Evolutionary conservation across 179 eudicot genomes (phyloP).

Genomic region (Silene noctiflora): DNA sequence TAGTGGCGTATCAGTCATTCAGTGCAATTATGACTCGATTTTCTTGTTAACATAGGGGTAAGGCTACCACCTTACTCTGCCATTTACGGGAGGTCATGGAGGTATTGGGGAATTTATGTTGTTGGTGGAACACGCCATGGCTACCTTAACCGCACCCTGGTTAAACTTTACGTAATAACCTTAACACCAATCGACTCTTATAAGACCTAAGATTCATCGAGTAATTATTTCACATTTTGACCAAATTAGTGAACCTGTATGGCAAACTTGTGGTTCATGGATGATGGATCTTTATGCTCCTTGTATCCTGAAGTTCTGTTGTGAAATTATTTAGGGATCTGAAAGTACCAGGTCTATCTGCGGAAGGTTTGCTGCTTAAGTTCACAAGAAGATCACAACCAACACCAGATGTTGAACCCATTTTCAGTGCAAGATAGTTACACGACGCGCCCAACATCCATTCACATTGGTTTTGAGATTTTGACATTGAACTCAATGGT

Average conservation of each 20-base stretch:
- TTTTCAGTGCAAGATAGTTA: constrained; percentile 70
- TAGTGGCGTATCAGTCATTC: background rate
- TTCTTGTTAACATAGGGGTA: too few relatives aligned
- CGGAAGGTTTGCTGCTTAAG: constrained; percentile 85
- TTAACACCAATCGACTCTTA: background rate
- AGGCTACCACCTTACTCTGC: too few relatives aligned
- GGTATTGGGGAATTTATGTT: too few relatives aligned
- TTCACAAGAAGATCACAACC: constrained; percentile 95
- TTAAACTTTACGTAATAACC: background rate
- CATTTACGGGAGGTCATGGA: background rate
- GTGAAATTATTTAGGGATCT: constrained; percentile 56
- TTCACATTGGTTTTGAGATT: background rate
- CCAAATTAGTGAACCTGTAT: background rate
- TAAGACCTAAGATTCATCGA: background rate
- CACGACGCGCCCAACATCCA: background rate
- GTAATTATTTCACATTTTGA: too few relatives aligned
- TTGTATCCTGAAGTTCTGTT: background rate
- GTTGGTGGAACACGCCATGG: background rate
- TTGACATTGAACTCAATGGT: background rate
- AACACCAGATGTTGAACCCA: constrained; percentile 63
- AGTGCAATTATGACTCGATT: background rate
- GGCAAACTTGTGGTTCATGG: background rate
- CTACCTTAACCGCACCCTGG: background rate
- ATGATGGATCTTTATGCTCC: background rate
- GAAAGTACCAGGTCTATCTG: constrained; percentile 83